Evolutionary conservation across 2,329 filamentous ascomycete genomes (phyloP).

Genomic region (Tolypocladium nubicola): DNA sequence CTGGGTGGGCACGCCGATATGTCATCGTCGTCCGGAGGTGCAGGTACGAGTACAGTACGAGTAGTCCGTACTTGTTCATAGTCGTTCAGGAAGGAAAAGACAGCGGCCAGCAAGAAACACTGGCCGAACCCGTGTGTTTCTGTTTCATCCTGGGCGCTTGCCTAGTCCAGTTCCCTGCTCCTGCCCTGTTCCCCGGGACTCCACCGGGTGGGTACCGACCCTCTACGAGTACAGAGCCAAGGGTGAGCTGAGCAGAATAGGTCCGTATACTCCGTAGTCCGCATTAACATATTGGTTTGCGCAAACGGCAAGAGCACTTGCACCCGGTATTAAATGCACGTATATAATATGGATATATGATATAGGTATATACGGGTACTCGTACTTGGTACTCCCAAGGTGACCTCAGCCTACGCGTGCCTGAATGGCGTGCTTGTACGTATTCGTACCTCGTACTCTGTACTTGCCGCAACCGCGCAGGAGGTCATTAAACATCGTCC

Average conservation of each 20-base stretch:
- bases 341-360: no score
- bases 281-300: background rate
- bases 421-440: background rate
- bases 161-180: background rate
- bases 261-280: background rate
- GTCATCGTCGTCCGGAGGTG: no score
- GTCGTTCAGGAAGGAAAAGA: background rate
- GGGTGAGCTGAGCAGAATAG: background rate
- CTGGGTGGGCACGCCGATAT: no score
- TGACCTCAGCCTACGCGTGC: background rate
- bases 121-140: background rate
- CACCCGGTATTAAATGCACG: no score
- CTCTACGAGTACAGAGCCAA: background rate
- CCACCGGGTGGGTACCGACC: background rate
- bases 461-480: background rate
- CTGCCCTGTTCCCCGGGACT: background rate
- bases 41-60: no score
- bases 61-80: no score
- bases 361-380: no score
- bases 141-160: background rate
- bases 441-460: background rate
- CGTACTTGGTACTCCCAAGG: background rate
- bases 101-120: background rate
- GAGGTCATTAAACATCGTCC: slow-evolving; percentile 7
- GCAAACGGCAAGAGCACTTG: no score